Evolutionary conservation across 228 moss, liverwort and hornwort genomes (phyloP), one percentile per base, ranked within the genome.

Genomic region (Sphagnum magellanicum): DNA sequence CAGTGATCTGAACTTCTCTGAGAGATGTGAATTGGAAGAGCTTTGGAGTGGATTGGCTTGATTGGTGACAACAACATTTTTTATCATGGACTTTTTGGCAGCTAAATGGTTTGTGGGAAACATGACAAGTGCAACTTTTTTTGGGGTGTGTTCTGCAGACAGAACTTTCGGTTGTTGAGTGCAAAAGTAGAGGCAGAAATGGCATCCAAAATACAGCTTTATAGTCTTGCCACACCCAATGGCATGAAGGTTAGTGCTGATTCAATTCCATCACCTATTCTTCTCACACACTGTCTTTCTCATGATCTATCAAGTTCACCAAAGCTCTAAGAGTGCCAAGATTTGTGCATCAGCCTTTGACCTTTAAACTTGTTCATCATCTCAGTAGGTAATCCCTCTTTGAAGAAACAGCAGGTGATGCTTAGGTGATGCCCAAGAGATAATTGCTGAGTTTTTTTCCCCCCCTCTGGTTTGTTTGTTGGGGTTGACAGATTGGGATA

Each of bases 181-280:
- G 62, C 17, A 14, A 62, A 62, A 62, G n/a, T 62, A 3, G 62
- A 16, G 17, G 16, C 10, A 58, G 10, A 58, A 58, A 84, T 84
- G 83, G 83, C 77, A 32, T 59, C 80, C 6, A 83, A 79, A 60
- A 84, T 84, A 46, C 71, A 84, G 51, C 58, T 84, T 16, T 84
- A 79, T 63, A 84, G 80, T 73, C 72, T 77, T 6, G 77, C 74
- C 4, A 80, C 75, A 47, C 83, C 80, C 0, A 84, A 84, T 67
- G 80, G 83, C 8, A 69, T 69, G 66, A 84, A 80, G 80, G 78
- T 82, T 63, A 10, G 11, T 32, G 32, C 32, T 32, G 32, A 32
- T 32, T 32, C 32, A 13, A 6, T 46, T 32, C 68, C 16, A 15
- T 8, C 16, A 53, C 53, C 52, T 46, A 10, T 14, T 55, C 11